Percentiles rank a stretch among this genome's conserved stretches.
Evolutionary conservation across 2,329 filamentous ascomycete genomes (phyloP).

Genomic region (Paraconiothyrium brasiliense): DNA sequence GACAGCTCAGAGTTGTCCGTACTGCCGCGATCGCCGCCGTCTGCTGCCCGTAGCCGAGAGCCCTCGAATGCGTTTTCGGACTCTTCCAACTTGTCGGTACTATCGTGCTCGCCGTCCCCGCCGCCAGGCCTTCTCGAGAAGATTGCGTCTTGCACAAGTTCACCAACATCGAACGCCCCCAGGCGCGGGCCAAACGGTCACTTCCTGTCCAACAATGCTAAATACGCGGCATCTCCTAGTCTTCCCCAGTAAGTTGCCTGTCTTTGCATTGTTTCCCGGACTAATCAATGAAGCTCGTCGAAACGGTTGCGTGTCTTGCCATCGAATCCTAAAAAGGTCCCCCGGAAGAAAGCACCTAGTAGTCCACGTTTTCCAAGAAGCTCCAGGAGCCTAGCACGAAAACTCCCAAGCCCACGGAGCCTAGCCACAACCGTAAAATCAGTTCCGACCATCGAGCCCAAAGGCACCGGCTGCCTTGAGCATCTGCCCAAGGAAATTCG

Average conservation of each 20-base stretch:
- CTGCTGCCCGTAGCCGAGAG: background rate
- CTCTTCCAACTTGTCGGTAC: slow-evolving; percentile 13
- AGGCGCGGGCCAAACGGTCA: slow-evolving; percentile 1
- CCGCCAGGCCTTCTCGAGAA: slow-evolving; percentile 12
- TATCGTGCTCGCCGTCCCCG: slow-evolving; percentile 20
- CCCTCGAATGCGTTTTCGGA: slow-evolving; percentile 16
- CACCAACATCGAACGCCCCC: background rate
- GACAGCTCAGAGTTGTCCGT: background rate
- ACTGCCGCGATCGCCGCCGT: background rate
- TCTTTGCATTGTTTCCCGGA: background rate
- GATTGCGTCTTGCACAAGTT: background rate
- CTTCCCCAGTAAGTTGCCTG: background rate
- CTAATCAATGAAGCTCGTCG: background rate
- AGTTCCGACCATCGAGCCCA: background rate
- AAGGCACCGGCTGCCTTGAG: slow-evolving; percentile 21
- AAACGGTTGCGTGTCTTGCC: background rate
- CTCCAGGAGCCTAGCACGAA: background rate
- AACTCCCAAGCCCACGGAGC: background rate
- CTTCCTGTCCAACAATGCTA: background rate
- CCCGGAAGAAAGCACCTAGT: background rate
- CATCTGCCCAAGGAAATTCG: slow-evolving; percentile 24
- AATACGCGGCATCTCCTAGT: background rate
- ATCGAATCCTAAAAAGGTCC: background rate
- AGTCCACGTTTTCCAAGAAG: background rate
- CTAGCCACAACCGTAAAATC: background rate